Evolutionary conservation across 2,329 filamentous ascomycete species (phyloP), one percentile per base, ranked within the genome.

Genomic region (Paecilomyces sp.): DNA sequence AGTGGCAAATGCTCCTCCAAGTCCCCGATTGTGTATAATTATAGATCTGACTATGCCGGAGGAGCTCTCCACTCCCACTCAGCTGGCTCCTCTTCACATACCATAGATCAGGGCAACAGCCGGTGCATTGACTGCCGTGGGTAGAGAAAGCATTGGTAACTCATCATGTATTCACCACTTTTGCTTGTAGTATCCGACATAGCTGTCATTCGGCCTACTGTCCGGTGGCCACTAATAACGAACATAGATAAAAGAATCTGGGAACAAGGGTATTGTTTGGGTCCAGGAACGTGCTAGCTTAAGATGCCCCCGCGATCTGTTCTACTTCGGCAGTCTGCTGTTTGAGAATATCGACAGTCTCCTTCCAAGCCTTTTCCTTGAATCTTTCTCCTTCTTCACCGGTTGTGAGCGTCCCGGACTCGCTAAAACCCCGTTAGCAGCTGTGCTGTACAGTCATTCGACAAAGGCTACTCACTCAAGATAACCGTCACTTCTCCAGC

Each of bases 401-500:
- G 5, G 61, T 64, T 1, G 73, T 74, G 18, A 76, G 61, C 3
- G 72, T 71, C 5, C 60, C 61, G 2, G 71, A 54, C 30, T 59
- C 61, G 50, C 61, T 63, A 31, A 7, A 30, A 15, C 13, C 5
- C 9, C 7, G 34, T 30, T 52, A 28, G 15, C 18, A 36, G 31
- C 54, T 12, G 24, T 12, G n/a, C 51, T 18, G 51, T 4, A 6
- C 6, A 28, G 25, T 18, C 51, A n/a, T 57, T 54, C 2, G 41
- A 50, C 24, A 28, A 51, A 4, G 8, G 33, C 34, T 6, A 73
- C 64, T 74, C 70, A 62, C 73, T 74, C 58, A 18, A 59, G 52
- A 57, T 55, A 60, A n/a, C 18, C 70, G 61, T 78, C 76, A 61
- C 75, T 72, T 52, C 73, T 72, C 78, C 76, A 80, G 63, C 74